A percentile compares a stretch with the other conserved stretches of the same genome.
Evolutionary conservation across 768 basidiomycete genomes (phyloP).

Genomic region (Hydnomerulius pinastri): DNA sequence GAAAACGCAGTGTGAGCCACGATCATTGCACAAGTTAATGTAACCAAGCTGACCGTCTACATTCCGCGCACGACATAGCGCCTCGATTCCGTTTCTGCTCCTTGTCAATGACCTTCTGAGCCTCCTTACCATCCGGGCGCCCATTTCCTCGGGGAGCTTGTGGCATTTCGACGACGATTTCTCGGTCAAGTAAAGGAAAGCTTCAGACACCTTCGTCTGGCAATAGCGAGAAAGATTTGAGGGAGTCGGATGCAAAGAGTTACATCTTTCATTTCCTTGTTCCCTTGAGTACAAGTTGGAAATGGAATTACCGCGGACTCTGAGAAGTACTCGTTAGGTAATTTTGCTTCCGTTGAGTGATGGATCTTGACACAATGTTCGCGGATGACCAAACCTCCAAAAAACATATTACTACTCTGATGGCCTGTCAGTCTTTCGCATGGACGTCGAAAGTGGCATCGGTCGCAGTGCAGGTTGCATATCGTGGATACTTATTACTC

Average conservation of each 20-base stretch:
- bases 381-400: neutral
- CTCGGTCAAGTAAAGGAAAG: neutral
- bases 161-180: constrained; percentile 40
- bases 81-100: constrained; percentile 66
- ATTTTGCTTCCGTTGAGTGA: constrained; percentile 2
- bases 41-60: constrained; percentile 48
- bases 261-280: neutral
- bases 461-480: too few species aligned
- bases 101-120: constrained; percentile 59
- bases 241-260: neutral
- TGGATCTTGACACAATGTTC: neutral
- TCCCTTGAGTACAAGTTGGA: neutral
- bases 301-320: neutral
- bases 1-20: neutral
- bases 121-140: constrained; percentile 33
- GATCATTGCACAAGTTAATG: neutral
- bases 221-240: neutral
- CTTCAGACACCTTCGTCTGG: neutral
- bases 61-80: constrained; percentile 58
- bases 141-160: constrained; percentile 49
- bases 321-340: neutral
- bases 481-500: too few species aligned
- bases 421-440: too few species aligned
- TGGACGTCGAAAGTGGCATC: too few species aligned
- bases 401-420: neutral